Evolutionary conservation across 768 basidiomycete species (phyloP).

Genomic region (Mycena filopes): DNA sequence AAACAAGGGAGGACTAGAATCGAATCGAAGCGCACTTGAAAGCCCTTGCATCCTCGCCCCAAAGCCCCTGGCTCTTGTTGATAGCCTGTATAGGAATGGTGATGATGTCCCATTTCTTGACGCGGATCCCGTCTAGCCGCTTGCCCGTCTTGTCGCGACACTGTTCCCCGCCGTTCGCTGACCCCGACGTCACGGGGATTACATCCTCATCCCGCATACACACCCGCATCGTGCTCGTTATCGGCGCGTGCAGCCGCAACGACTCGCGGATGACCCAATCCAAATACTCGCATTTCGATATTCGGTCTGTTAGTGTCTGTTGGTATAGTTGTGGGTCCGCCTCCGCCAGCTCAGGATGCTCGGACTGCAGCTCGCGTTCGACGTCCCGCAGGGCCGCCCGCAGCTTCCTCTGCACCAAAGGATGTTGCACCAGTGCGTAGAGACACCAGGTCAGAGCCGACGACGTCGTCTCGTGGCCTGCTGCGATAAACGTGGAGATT

Average conservation of each 20-base stretch:
- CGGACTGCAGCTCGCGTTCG: slow-evolving; percentile 28
- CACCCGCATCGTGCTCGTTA: slow-evolving; percentile 70
- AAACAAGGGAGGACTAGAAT: slow-evolving; percentile 32
- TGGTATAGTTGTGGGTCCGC: slow-evolving; percentile 23
- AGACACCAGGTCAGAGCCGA: slow-evolving; percentile 72
- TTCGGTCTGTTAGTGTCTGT: slow-evolving; percentile 35
- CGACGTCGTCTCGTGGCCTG: slow-evolving; percentile 73
- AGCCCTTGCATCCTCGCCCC: slow-evolving; percentile 72
- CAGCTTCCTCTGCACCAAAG: slow-evolving; percentile 56
- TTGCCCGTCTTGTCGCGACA: slow-evolving; percentile 44
- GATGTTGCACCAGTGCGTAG: slow-evolving; percentile 60
- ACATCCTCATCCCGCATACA: slow-evolving; percentile 56
- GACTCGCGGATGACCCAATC: slow-evolving; percentile 72
- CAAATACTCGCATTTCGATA: slow-evolving; percentile 62
- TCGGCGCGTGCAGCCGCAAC: slow-evolving; percentile 64
- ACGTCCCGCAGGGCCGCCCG: slow-evolving; percentile 54
- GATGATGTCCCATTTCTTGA: slow-evolving; percentile 64
- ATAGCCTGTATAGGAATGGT: slow-evolving; percentile 69
- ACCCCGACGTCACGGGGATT: slow-evolving; percentile 56
- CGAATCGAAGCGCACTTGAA: slow-evolving; percentile 58
- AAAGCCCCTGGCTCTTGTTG: slow-evolving; percentile 64
- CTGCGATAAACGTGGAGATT: slow-evolving; percentile 71
- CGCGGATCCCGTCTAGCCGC: slow-evolving; percentile 45
- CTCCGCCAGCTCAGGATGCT: slow-evolving; percentile 32
- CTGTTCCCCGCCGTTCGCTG: slow-evolving; percentile 9